A percentile compares a stretch with the other conserved stretches of the same genome.
Evolutionary conservation across 441 rosid species (phyloP).

Genomic region (Arabidopsis lyrata): DNA sequence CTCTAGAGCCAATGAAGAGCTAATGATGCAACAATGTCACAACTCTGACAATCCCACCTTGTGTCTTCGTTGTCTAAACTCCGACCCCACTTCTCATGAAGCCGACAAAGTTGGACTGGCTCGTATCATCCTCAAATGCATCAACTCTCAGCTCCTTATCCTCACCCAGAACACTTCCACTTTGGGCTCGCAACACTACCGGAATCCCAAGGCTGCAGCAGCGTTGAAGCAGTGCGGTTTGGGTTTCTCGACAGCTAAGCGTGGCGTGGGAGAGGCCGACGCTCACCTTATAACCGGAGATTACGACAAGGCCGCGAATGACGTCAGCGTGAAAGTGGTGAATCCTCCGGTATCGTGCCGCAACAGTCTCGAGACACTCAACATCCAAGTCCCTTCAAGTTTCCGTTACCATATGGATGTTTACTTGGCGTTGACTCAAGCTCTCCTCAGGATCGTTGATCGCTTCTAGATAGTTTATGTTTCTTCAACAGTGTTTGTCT

Average conservation of each 20-base stretch:
- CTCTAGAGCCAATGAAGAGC: slow-evolving; percentile 37
- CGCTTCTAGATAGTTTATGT: slow-evolving; percentile 35
- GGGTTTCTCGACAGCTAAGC: slow-evolving; percentile 32
- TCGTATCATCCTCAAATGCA: slow-evolving; percentile 41
- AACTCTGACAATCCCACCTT: slow-evolving; percentile 41
- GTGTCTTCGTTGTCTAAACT: slow-evolving; percentile 37
- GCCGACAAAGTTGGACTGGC: slow-evolving; percentile 31
- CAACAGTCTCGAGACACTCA: slow-evolving; percentile 22
- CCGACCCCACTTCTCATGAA: slow-evolving; percentile 22
- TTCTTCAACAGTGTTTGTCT: slow-evolving; percentile 9
- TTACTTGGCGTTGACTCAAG: slow-evolving; percentile 44
- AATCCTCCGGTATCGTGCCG: slow-evolving; percentile 27
- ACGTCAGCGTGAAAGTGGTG: slow-evolving; percentile 25
- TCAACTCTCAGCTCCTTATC: slow-evolving; percentile 30
- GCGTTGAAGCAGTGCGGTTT: slow-evolving; percentile 34
- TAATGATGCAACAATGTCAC: slow-evolving; percentile 41
- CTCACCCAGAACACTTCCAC: slow-evolving; percentile 32
- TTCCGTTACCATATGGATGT: slow-evolving; percentile 28
- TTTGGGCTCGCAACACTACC: slow-evolving; percentile 21
- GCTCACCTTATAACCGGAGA: slow-evolving; percentile 28
- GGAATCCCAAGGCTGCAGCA: background rate
- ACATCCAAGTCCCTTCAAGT: slow-evolving; percentile 16
- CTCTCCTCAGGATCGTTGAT: slow-evolving; percentile 43
- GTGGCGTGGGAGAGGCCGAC: slow-evolving; percentile 28
- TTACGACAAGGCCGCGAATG: slow-evolving; percentile 43